These are phyloP conservation scores for Antitrichia curtipendula DNA, from an alignment of 225 moss, liverwort and hornwort genomes.

Conservation along the genomic window DNA sequence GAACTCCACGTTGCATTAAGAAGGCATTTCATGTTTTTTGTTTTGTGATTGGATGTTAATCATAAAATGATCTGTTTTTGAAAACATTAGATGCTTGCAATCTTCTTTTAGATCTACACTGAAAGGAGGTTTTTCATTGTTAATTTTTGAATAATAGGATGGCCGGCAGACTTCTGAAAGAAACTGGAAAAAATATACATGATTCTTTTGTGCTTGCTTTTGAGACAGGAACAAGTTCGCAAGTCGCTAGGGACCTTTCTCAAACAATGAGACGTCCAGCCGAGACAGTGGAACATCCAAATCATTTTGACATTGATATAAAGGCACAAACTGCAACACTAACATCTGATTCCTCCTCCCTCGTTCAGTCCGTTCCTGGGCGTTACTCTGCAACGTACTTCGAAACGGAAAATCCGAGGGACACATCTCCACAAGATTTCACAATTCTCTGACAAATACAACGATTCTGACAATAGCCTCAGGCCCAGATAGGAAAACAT, in stretches of 20 bases:
- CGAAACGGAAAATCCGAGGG: neutral
- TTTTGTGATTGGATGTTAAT: neutral
- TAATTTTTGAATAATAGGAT: neutral
- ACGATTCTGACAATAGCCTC: neutral
- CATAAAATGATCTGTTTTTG: neutral
- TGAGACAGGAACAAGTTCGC: neutral
- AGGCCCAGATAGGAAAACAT: neutral
- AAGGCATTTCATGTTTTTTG: neutral
- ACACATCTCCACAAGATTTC: neutral
- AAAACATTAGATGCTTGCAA: neutral
- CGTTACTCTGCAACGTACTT: neutral
- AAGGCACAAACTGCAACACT: neutral
- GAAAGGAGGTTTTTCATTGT: neutral
- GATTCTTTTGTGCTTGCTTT: neutral
- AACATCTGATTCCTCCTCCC: neutral
- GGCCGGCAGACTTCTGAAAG: neutral
- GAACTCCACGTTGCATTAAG: too few relatives aligned
- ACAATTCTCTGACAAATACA: neutral
- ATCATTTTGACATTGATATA: too few relatives aligned
- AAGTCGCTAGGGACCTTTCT: neutral
- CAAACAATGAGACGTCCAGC: too few relatives aligned
- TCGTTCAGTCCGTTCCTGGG: neutral
- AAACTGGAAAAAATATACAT: neutral
- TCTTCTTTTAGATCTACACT: neutral
- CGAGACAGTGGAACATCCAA: too few relatives aligned